A percentile compares a stretch with the other conserved stretches of the same genome.
Conservation (phyloP, 2,329 filamentous ascomycete genomes). For the Venturia oleaginea region DNA sequence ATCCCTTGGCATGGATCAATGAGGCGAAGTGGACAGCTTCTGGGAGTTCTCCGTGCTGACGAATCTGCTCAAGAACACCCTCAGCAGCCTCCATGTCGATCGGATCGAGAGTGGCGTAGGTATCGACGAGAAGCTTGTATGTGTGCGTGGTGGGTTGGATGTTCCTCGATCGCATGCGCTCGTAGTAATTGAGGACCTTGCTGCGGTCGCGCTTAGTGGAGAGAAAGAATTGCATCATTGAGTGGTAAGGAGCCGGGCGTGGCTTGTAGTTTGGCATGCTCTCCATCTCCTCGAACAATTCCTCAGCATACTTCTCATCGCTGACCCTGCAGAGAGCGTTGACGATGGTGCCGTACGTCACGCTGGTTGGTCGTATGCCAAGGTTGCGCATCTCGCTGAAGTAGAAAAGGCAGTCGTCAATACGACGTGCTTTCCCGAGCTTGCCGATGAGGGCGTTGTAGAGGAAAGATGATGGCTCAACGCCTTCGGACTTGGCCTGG, state of each 20-base stretch:
- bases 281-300: constrained; percentile 99
- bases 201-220: constrained; percentile 91
- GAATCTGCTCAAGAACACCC: constrained; percentile 70
- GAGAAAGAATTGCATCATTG: constrained; percentile 98
- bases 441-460: constrained; percentile 99
- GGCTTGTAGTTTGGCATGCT: constrained; percentile 98
- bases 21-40: constrained; percentile 95
- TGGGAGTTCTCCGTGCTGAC: constrained; percentile 60
- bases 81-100: constrained; percentile 84
- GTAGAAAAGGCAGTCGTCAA: constrained; percentile 96
- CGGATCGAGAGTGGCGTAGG: constrained; percentile 87
- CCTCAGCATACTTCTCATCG: constrained; percentile 94
- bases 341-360: constrained; percentile 96
- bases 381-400: constrained; percentile 94
- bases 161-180: constrained; percentile 79
- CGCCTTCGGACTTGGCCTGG: constrained; percentile 83
- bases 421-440: constrained; percentile 92
- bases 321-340: constrained; percentile 95
- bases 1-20: constrained; percentile 90
- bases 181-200: constrained; percentile 91
- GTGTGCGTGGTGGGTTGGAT: constrained; percentile 93
- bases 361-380: constrained; percentile 88
- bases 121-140: constrained; percentile 94
- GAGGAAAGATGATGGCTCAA: constrained; percentile 91
- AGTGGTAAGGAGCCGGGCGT: constrained; percentile 94